Evolutionary conservation across 768 basidiomycete species (phyloP), one percentile per base, ranked within the genome.

Genomic region (Lyophyllum decastes): DNA sequence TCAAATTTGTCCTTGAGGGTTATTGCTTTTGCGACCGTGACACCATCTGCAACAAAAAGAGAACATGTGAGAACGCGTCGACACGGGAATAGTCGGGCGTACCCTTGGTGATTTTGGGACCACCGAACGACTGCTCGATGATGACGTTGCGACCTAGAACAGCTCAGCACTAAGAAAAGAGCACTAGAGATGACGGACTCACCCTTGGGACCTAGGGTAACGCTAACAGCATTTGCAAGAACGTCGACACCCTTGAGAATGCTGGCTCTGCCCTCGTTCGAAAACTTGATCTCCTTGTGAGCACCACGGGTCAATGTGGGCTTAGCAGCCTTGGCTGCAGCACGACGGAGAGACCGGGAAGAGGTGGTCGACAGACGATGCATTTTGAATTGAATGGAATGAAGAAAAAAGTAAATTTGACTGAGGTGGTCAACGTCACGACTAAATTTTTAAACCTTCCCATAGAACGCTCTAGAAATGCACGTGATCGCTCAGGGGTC

Each of bases 181-280:
- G 6, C 12, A 24, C 30, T 49, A 0, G 6, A 12, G 17, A 52
- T 14, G 9, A 52, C 22, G 3, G 2, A 68, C 78, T 9, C 52
- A 88, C 94, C 95, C 78, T 99, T 98, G 30, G 96, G 96, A 57
- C 96, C 96, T 24, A 98, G 85, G 41, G 96, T 99, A 49, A 97
- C 94, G 63, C 88, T 89, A 71, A 98, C 96, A 58, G 96, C 95
- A 72, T 98, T 94, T 58, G 96, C 95, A 64, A 99, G 88, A 67
- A 96, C 81, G 76, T 98, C 95, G 61, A 99, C 95, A 74, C 96
- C 96, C 73, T 89, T 90, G 64, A 98, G 83, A 76, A 97, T 96
- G 75, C 87, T 85, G 27, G 94, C 93, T 62, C 95, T 85, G 64
- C 95, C 95, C 64, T 94, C 94, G 73, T 98, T 95, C 70, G 90